phyloP scores from a whole-genome alignment of 2,329 filamentous ascomycete genomes.

The Akanthomyces muscarius region DNA sequence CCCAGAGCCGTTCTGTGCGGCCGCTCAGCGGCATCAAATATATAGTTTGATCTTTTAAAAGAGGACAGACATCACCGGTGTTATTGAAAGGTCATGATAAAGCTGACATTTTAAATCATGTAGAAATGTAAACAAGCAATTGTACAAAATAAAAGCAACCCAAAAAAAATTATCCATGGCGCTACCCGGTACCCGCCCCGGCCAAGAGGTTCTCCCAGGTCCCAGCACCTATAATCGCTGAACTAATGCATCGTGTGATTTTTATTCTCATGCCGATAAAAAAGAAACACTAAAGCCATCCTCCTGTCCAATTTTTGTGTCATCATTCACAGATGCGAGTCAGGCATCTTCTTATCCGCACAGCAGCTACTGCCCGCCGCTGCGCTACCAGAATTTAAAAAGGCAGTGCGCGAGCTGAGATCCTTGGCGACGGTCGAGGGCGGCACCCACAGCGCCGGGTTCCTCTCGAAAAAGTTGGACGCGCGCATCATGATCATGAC shows the following conservation, averaged over 20 bases:
- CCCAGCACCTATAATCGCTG: neutral
- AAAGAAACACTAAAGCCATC: neutral
- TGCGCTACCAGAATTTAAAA: neutral
- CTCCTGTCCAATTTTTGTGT: neutral
- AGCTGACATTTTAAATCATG: neutral
- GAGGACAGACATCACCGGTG: neutral
- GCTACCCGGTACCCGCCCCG: neutral
- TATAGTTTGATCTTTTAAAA: no score
- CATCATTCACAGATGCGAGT: conserved; percentile 20
- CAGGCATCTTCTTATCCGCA: conserved; percentile 9
- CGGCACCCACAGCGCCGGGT: conserved; percentile 49
- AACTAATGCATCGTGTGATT: conserved; percentile 2
- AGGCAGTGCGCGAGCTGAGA: conserved; percentile 21
- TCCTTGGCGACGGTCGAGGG: conserved; percentile 38
- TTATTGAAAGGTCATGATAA: neutral
- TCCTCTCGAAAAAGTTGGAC: conserved; percentile 49
- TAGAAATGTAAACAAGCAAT: neutral
- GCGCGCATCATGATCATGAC: conserved; percentile 46
- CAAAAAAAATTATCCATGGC: neutral
- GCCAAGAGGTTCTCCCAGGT: neutral
- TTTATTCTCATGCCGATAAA: neutral
- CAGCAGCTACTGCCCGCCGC: conserved; percentile 16
- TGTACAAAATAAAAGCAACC: neutral
- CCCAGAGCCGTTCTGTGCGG: accelerated
- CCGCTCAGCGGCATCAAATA: no score